phyloP scores from a whole-genome alignment of 2,329 filamentous ascomycete species.

The Exophiala spinifera region DNA sequence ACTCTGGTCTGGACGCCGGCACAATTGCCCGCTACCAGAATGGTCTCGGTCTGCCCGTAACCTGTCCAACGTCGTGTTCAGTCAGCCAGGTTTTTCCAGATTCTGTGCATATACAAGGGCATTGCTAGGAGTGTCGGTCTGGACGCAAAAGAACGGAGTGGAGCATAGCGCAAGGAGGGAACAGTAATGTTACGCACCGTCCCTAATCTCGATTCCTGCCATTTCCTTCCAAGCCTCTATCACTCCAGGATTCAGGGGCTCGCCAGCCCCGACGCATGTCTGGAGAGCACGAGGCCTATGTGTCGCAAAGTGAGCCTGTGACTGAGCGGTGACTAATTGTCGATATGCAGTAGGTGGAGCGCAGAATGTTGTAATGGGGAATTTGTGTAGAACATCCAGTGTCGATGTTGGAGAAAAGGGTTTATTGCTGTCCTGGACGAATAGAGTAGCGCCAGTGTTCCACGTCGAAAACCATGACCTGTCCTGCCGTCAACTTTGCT shows the following conservation, averaged over 20 bases:
- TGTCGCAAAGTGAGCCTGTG: constrained; percentile 5
- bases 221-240: too few species aligned
- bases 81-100: too few species aligned
- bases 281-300: constrained; percentile 28
- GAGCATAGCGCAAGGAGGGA: too few species aligned
- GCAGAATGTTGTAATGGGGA: constrained; percentile 40
- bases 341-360: constrained; percentile 40
- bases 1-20: constrained; percentile 32
- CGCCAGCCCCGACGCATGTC: constrained; percentile 38
- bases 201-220: constrained; percentile 35
- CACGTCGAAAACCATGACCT: constrained; percentile 37
- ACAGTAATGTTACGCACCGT: constrained; percentile 25
- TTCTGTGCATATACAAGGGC: too few species aligned
- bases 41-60: constrained; percentile 41
- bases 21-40: constrained; percentile 39
- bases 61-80: constrained; percentile 7
- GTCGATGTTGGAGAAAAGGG: constrained; percentile 33
- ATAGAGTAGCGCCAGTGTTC: constrained; percentile 40
- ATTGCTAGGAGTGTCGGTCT: too few species aligned
- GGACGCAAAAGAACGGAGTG: too few species aligned
- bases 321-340: constrained; percentile 32
- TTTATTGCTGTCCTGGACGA: constrained; percentile 37
- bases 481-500: too few species aligned
- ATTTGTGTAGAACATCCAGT: constrained; percentile 34
- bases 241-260: constrained; percentile 36